Base-by-base conservation (phyloP, 257 asterid genomes). In the Fraxinus excelsior region DNA sequence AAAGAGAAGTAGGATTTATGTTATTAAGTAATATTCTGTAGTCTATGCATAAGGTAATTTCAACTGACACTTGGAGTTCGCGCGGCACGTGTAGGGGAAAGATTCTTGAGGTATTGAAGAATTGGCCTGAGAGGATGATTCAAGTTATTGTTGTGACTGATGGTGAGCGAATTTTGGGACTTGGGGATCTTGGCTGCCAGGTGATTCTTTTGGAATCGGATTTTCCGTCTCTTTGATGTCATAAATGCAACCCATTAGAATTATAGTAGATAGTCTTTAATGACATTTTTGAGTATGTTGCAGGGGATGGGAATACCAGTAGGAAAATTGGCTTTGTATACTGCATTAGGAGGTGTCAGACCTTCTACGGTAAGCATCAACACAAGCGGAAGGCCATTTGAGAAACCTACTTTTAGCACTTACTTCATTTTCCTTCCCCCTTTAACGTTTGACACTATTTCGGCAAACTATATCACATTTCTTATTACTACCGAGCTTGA, bases 271-370 rank as follows among this genome's bases (percentile, higher is more conserved):
- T 79, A 67, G 79, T 80, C 72, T 73, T 46, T 46, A 4, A 46
- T 4, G 58, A 16, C 7, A 46, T 64, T 19, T 77, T 60, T 31
- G 13, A 56, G 6, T 28, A 67, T 80, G 71, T 75, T 77, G 44
- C 86, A 94, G 97, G 98, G 99, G 77, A 91, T 93, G 97, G 99
- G 98, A 23, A 95, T 95, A 80, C 98, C 99, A 3, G 99, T 95
- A n/a, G 99, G 99, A 32, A 95, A 95, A 74, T 75, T 95, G 88
- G 85, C 97, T 78, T 76, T 95, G 76, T 95, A 93, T 83, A 87
- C 97, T 26, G 98, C 99, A 28, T 92, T 95, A 34, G 99, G 99
- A 60, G 99, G 99, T 18, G 89, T 95, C 73, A 87, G 99, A 69
- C 99, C 99, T 82, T 95, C 98, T 19, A 91, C 97, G 34, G 99